A percentile compares a stretch with the other conserved stretches of the same genome.
Conservation (phyloP, 495 filamentous ascomycete genomes). For the Neurospora africana region DNA sequence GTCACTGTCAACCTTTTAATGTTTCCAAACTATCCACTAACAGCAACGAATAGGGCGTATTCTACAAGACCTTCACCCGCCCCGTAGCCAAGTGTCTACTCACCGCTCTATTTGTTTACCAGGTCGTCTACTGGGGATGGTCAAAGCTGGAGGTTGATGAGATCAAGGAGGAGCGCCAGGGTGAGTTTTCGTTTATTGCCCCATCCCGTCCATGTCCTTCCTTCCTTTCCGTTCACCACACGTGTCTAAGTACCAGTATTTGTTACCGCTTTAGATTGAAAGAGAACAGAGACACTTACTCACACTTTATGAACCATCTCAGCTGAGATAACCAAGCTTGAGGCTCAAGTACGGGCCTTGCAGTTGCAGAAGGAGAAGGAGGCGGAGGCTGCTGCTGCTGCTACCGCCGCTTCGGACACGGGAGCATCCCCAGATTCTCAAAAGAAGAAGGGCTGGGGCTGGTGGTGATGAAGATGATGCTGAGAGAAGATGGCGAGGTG, state of each 20-base stretch:
- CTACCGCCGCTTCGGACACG: neutral
- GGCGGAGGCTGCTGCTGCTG: neutral
- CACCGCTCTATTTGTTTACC: slow-evolving; percentile 79
- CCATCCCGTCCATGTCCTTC: neutral
- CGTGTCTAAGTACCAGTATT: neutral
- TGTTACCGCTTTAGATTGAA: neutral
- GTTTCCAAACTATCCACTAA: neutral
- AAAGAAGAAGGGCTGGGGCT: neutral
- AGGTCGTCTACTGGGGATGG: slow-evolving; percentile 77
- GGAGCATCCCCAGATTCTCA: neutral
- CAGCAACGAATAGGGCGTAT: slow-evolving; percentile 42
- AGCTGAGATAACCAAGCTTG: slow-evolving; percentile 14
- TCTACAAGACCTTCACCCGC: slow-evolving; percentile 69
- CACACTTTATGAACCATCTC: neutral
- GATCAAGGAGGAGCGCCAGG: slow-evolving; percentile 49
- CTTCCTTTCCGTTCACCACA: neutral
- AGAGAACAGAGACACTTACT: neutral
- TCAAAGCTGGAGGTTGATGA: slow-evolving; percentile 75
- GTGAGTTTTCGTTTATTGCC: slow-evolving; percentile 13
- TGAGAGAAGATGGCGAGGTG: neutral
- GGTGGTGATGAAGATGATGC: neutral
- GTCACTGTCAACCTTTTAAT: neutral
- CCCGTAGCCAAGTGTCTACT: slow-evolving; percentile 81
- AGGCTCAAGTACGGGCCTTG: slow-evolving; percentile 12
- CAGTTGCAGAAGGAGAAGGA: slow-evolving; percentile 4